A percentile compares a stretch with the other conserved stretches of the same genome.
Conservation (phyloP, 139 green algal genomes). For the Edaphochlamys debaryana region DNA sequence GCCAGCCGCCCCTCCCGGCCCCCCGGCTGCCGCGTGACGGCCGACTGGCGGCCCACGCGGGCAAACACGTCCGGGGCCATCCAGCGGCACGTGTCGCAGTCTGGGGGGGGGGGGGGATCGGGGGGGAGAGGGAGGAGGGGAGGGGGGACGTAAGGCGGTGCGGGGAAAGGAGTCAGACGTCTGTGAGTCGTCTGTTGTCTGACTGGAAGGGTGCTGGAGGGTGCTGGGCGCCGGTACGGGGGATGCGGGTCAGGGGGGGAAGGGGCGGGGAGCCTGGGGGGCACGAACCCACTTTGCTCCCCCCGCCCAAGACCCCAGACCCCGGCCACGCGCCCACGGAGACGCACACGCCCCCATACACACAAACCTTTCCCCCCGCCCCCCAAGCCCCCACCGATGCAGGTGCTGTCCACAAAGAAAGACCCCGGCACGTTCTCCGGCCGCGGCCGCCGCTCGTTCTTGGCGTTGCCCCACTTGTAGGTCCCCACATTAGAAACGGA, state of each 20-base stretch:
- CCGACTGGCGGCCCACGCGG: constrained; percentile 52
- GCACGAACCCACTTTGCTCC: too few species aligned
- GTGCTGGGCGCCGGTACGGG: too few species aligned
- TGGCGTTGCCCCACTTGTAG: background rate
- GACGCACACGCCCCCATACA: too few species aligned
- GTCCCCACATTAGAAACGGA: background rate
- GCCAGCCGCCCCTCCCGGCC: constrained; percentile 44
- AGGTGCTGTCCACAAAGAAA: constrained; percentile 82
- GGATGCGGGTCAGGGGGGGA: too few species aligned
- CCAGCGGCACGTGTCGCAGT: constrained; percentile 87
- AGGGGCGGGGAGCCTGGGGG: too few species aligned
- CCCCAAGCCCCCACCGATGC: constrained; percentile 63
- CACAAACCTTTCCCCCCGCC: too few species aligned
- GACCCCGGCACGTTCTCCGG: constrained; percentile 62
- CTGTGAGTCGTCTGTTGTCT: too few species aligned
- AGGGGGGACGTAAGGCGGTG: background rate
- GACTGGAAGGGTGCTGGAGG: too few species aligned
- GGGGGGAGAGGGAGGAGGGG: too few species aligned
- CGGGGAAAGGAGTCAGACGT: too few species aligned
- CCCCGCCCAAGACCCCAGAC: too few species aligned
- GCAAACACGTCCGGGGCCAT: constrained; percentile 74
- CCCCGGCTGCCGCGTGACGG: constrained; percentile 71
- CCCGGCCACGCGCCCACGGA: too few species aligned
- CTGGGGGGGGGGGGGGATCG: constrained; percentile 29
- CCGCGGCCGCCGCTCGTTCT: constrained; percentile 43